Base-by-base conservation (phyloP, 2,329 filamentous ascomycete species). In the Alternaria metachromatica region DNA sequence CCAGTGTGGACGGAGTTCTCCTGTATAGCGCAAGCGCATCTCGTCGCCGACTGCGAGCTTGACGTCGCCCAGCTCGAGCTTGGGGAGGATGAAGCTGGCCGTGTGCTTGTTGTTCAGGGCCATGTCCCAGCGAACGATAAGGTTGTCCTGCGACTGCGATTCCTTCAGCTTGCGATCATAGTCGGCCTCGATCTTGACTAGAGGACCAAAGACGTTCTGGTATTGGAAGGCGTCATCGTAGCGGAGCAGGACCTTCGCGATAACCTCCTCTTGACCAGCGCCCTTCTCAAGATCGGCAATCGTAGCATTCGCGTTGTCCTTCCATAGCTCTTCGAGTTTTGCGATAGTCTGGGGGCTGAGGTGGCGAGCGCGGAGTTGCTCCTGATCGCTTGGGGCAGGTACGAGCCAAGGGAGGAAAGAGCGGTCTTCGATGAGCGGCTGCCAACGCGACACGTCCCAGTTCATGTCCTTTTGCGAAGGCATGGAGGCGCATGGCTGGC, bases 141-240 rank as follows among this genome's bases (percentile, higher is more conserved):
- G 84, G n/a, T 92, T 92, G 81, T 99, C 96, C 82, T 99, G 96
- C 2, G 94, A 97, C 80, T 99, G 96, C 1, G 95, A 94, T 80
- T 99, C 96, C 83, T 99, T 99, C 73, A 99, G 87, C 82, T 99
- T 98, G 81, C 96, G 95, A 81, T 99, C 96, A 78, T 99, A 99
- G 81, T 99, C 96, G 46, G 96, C 97, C 80, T 99, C 96, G 81
- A 99, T 99, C 84, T 98, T 99, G 75, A 99, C 96, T 13, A 99
- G 86, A 1, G 96, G 96, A 0, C 96, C 96, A 79, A 99, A 99
- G 33, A 98, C 96, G 76, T 98, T 99, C 82, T 99, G 96, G 75
- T 99, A 99, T 77, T 99, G 95, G 79, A 94, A 99, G 0, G 96
- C 94, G 80, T 99, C 96, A 62, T 98, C 96, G 78, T 99, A 99